Base-by-base conservation (phyloP, 768 basidiomycete species). In the Lyophyllum semitale region DNA sequence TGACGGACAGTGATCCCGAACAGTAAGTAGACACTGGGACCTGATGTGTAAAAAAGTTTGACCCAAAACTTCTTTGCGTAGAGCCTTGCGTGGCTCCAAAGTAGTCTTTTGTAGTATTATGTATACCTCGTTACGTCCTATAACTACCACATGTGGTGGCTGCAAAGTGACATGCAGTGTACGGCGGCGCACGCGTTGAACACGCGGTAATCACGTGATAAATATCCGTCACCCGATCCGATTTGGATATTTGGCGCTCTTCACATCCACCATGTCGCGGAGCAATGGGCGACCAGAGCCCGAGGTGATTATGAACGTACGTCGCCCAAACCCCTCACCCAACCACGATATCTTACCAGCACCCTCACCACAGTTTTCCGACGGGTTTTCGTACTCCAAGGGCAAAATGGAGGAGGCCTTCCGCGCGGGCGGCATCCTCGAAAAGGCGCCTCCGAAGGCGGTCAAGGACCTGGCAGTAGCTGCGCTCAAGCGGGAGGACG, bases 361-460 rank as follows among this genome's bases (percentile, higher is more conserved):
- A 25, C 38, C 8, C 25, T n/a, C 12, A 26, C 38, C 20, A 22
- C 61, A 88, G 87, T 88, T 83, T 63, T 71, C 68, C 18, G 88
- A 89, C 63, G 88, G 88, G 7, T 80, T 80, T 49, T 77, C 85
- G 8, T 89, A 87, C 63, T 83, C 82, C 23, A 89, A 88, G 66
- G 73, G 77, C 48, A 84, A 83, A 64, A 74, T 89, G 70, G 85
- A 87, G 59, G 84, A 86, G 51, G 85, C 83, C 8, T 84, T 82
- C 63, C 76, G 78, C 17, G 55, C 74, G n/a, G 79, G 83, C 7
- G 80, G 78, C 0, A 66, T 86, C 43, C 73, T 88, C 33, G 85
- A 87, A 38, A 84, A 80, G 57, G 69, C 79, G 0, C 78, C 79
- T n/a, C 59, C 69, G 3, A 86, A 84, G 58, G 59, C 75, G 3